Evolutionary conservation across 805 yeast genomes (phyloP).

Genomic region (Candida jianshihensis): DNA sequence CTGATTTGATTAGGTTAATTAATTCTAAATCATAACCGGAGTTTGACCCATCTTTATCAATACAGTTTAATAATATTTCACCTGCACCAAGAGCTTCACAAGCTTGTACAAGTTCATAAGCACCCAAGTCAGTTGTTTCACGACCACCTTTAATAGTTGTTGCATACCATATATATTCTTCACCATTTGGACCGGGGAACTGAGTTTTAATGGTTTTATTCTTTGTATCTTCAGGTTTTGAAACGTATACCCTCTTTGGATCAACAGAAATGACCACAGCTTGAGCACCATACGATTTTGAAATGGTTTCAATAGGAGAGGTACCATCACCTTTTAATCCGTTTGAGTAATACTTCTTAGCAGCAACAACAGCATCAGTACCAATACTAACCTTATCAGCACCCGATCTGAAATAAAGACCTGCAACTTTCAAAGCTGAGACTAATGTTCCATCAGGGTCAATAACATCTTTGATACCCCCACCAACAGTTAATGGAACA

Average conservation of each 20-base stretch:
- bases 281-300: conserved; percentile 88
- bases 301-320: conserved; percentile 89
- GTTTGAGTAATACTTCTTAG: conserved; percentile 66
- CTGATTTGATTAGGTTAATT: conserved; percentile 65
- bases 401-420: conserved; percentile 88
- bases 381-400: conserved; percentile 98
- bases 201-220: conserved; percentile 60
- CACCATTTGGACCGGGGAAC: conserved; percentile 81
- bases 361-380: conserved; percentile 92
- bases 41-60: conserved; percentile 95
- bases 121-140: conserved; percentile 84
- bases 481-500: conserved; percentile 97
- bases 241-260: conserved; percentile 83
- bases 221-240: conserved; percentile 47
- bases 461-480: conserved; percentile 87
- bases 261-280: conserved; percentile 99
- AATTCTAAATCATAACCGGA: conserved; percentile 90
- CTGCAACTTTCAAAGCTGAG: conserved; percentile 87
- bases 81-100: conserved; percentile 96
- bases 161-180: conserved; percentile 85
- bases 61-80: conserved; percentile 86
- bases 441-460: conserved; percentile 78
- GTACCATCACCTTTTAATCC: conserved; percentile 58
- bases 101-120: conserved; percentile 79
- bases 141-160: conserved; percentile 97